phyloP scores from a whole-genome alignment of 2,329 filamentous ascomycete genomes.

The Ceratocystis variospora region DNA sequence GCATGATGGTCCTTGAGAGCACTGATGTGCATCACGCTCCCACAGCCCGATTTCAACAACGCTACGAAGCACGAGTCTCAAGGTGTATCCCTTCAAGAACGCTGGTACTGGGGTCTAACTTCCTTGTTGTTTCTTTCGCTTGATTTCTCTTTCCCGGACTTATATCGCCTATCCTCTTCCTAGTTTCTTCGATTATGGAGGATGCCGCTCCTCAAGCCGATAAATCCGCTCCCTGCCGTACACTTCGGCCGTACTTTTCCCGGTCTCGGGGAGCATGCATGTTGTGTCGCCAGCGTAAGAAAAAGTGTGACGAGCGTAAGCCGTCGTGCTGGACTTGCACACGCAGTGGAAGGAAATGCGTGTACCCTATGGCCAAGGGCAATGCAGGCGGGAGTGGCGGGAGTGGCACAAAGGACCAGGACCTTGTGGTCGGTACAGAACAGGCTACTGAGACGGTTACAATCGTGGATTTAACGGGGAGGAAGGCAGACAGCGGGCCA shows the following conservation, averaged over 20 bases:
- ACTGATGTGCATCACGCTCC: too few species aligned
- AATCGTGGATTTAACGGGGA: not conserved
- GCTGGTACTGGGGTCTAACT: not conserved
- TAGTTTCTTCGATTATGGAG: constrained; percentile 1
- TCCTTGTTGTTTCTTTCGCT: not conserved
- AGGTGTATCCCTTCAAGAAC: not conserved
- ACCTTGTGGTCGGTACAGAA: not conserved
- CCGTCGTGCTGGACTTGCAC: constrained; percentile 22
- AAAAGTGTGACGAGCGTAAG: constrained; percentile 26
- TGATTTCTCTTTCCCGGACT: not conserved
- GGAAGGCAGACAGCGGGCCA: not conserved
- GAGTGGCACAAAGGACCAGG: not conserved
- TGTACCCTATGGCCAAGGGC: constrained; percentile 14
- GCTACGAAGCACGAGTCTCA: too few species aligned
- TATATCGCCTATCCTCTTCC: too few species aligned
- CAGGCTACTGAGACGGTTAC: not conserved
- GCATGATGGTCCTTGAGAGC: too few species aligned
- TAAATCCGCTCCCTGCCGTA: constrained; percentile 14
- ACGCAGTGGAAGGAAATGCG: constrained; percentile 16
- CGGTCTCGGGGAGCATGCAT: constrained; percentile 23
- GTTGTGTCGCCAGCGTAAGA: constrained; percentile 26
- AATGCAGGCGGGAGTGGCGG: not conserved
- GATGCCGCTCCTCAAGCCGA: constrained; percentile 5
- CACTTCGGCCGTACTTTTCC: constrained; percentile 17
- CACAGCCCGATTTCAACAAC: too few species aligned